Evolutionary conservation across 176 grass and related monocot genomes (phyloP).

Genomic region (Hordeum marinum): DNA sequence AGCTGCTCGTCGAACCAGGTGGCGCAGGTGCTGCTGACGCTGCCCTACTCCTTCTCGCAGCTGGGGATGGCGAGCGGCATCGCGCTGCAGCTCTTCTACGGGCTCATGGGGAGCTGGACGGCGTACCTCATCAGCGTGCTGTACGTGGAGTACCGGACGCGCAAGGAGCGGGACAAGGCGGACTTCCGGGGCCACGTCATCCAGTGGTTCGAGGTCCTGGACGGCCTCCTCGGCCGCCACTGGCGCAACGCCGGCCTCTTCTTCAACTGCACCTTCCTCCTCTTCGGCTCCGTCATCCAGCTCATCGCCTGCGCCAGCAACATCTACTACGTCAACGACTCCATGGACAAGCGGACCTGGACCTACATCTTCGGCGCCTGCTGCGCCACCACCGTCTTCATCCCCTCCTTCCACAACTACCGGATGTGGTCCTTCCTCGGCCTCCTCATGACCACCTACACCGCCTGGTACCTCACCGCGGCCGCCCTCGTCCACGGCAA

Average conservation of each 20-base stretch:
- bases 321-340: slow-evolving; percentile 99
- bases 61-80: slow-evolving; percentile 82
- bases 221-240: slow-evolving; percentile 73
- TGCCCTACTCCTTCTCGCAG: slow-evolving; percentile 99
- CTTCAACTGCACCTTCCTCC: slow-evolving; percentile 99
- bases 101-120: slow-evolving; percentile 92
- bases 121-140: slow-evolving; percentile 92
- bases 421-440: slow-evolving; percentile 95
- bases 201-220: slow-evolving; percentile 99
- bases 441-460: slow-evolving; percentile 86
- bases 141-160: slow-evolving; percentile 85
- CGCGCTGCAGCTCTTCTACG: slow-evolving; percentile 76
- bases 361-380: slow-evolving; percentile 98
- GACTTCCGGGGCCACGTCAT: slow-evolving; percentile 98
- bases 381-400: slow-evolving; percentile 90
- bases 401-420: slow-evolving; percentile 98
- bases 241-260: slow-evolving; percentile 88
- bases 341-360: slow-evolving; percentile 91
- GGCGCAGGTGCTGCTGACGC: slow-evolving; percentile 96
- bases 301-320: slow-evolving; percentile 96
- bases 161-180: slow-evolving; percentile 79
- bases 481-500: slow-evolving; percentile 66
- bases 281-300: slow-evolving; percentile 99
- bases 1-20: slow-evolving; percentile 98
- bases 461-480: slow-evolving; percentile 87